These are phyloP conservation scores for Mrakia hoshinonis DNA, from an alignment of 768 basidiomycete species.

Conservation along the genomic window DNA sequence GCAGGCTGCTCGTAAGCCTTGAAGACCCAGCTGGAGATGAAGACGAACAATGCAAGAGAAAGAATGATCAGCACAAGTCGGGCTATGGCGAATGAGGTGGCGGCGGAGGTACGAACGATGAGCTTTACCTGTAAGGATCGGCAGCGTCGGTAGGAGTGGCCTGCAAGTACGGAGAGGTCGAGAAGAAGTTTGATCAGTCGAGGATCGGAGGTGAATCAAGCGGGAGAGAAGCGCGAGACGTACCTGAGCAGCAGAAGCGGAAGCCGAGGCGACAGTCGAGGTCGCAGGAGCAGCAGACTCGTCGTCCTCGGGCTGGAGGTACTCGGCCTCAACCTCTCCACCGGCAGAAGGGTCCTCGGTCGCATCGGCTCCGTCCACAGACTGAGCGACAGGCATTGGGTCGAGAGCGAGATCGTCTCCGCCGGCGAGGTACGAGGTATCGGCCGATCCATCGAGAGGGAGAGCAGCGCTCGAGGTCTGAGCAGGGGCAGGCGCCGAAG, in stretches of 20 bases:
- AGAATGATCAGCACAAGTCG: not conserved
- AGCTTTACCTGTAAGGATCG: not conserved
- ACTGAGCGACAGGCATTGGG: not conserved
- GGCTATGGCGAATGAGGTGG: not conserved
- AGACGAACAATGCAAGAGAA: not conserved
- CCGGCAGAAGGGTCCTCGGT: not conserved
- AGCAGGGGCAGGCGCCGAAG: not conserved
- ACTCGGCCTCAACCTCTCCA: not conserved
- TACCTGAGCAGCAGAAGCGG: not conserved
- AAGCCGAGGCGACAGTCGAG: not conserved
- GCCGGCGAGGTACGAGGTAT: not conserved
- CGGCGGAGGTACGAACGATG: not conserved
- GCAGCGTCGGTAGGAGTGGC: slow-evolving; percentile 11
- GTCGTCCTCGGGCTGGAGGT: not conserved
- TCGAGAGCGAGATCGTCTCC: not conserved
- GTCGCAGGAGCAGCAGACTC: not conserved
- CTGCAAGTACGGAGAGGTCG: not conserved
- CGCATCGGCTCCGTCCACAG: not conserved
- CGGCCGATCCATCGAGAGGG: not conserved
- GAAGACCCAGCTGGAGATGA: not conserved
- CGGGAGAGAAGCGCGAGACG: not conserved
- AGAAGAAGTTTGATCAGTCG: no score
- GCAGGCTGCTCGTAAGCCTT: not conserved
- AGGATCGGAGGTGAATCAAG: not conserved
- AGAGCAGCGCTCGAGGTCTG: not conserved